Percentiles rank a stretch among this genome's conserved stretches.
phyloP scores from a whole-genome alignment of 2,329 filamentous ascomycete species.

The Cryphonectria japonica region DNA sequence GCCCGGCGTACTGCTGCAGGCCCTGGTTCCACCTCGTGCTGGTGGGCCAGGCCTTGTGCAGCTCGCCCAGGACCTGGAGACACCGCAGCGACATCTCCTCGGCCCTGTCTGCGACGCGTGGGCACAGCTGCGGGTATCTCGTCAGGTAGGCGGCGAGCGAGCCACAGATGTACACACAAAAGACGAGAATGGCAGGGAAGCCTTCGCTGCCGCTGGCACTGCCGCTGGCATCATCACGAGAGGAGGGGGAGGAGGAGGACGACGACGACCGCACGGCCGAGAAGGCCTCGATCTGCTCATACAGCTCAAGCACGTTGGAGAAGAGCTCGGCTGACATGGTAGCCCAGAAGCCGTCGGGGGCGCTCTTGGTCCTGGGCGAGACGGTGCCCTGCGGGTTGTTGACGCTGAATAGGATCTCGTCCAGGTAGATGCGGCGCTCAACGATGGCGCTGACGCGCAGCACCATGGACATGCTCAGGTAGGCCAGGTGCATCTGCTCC shows the following conservation, averaged over 20 bases:
- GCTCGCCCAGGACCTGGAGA: slow-evolving; percentile 31
- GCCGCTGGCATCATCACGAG: slow-evolving; percentile 21
- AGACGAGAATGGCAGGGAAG: slow-evolving; percentile 43
- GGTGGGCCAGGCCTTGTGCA: slow-evolving; percentile 33
- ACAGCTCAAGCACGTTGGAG: slow-evolving; percentile 40
- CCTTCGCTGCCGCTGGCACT: slow-evolving; percentile 31
- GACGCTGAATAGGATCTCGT: slow-evolving; percentile 35
- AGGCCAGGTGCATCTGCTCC: slow-evolving; percentile 42
- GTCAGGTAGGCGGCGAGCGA: slow-evolving; percentile 41
- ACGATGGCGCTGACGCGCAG: slow-evolving; percentile 43
- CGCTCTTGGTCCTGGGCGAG: slow-evolving; percentile 30
- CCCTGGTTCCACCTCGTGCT: slow-evolving; percentile 33
- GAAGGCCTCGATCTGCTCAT: slow-evolving; percentile 43
- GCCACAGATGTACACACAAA: slow-evolving; percentile 46
- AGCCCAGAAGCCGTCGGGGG: slow-evolving; percentile 36
- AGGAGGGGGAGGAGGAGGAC: not conserved
- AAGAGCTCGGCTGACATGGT: slow-evolving; percentile 40
- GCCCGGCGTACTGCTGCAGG: slow-evolving; percentile 30
- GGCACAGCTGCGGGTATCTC: slow-evolving; percentile 38
- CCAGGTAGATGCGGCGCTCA: slow-evolving; percentile 40
- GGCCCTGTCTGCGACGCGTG: slow-evolving; percentile 32
- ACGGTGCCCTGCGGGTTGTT: slow-evolving; percentile 17
- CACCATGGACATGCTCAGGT: slow-evolving; percentile 42
- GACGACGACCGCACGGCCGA: slow-evolving; percentile 32
- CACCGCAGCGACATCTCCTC: slow-evolving; percentile 34